These are phyloP conservation scores for Exophiala xenobiotica DNA, from an alignment of 2,329 filamentous ascomycete genomes.

Conservation along the genomic window DNA sequence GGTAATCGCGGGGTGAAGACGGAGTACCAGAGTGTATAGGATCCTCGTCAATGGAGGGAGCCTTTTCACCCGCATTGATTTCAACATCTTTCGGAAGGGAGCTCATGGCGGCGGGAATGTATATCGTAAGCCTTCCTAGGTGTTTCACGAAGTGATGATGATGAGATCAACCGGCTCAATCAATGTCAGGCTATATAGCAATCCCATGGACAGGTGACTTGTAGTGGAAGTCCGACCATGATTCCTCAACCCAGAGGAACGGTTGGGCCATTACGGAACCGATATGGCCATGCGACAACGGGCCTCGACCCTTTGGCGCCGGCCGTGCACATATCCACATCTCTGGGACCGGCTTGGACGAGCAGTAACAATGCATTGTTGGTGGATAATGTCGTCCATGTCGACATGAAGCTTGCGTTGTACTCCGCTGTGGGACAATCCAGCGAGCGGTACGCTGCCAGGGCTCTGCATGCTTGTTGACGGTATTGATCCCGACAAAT, in stretches of 20 bases:
- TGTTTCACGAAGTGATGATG: neutral
- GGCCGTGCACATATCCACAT: neutral
- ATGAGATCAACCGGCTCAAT: neutral
- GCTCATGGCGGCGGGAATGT: neutral
- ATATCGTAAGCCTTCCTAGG: neutral
- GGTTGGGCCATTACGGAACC: neutral
- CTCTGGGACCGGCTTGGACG: neutral
- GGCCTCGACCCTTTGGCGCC: neutral
- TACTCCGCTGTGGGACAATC: neutral
- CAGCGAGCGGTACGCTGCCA: neutral
- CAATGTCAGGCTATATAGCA: neutral
- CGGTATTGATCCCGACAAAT: neutral
- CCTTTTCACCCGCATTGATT: neutral
- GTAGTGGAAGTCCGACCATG: neutral
- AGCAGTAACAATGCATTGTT: neutral
- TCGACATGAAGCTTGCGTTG: neutral
- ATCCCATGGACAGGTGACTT: neutral
- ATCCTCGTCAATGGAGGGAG: neutral
- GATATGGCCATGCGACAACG: neutral
- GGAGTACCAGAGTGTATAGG: neutral
- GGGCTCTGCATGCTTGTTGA: neutral
- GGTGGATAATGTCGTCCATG: neutral
- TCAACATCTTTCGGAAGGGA: neutral
- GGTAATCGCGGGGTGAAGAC: conserved; percentile 2
- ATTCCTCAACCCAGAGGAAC: neutral